Conservation (phyloP, 331 rosid genomes). For the Quercus phellos region DNA sequence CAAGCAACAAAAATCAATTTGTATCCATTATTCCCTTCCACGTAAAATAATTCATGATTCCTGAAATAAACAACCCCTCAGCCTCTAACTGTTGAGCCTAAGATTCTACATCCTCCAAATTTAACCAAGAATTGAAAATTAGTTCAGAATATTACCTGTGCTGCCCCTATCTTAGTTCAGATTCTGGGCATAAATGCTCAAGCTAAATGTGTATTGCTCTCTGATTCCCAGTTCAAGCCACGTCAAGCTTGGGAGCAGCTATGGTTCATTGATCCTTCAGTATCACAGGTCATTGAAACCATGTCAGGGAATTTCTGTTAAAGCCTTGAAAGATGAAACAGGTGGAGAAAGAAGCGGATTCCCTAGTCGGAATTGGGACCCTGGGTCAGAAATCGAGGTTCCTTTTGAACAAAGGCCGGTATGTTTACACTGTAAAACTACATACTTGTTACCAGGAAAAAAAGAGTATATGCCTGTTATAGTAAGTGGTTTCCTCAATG, state of each 20-base stretch:
- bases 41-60: slow-evolving; percentile 56
- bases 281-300: slow-evolving; percentile 30
- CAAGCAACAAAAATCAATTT: neutral
- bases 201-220: slow-evolving; percentile 60
- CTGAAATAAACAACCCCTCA: slow-evolving; percentile 16
- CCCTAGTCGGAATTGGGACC: slow-evolving; percentile 80
- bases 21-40: slow-evolving; percentile 42
- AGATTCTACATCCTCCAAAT: slow-evolving; percentile 3
- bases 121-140: slow-evolving; percentile 13
- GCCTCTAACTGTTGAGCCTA: slow-evolving; percentile 17
- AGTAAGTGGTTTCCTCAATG: slow-evolving; percentile 2
- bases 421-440: slow-evolving; percentile 21
- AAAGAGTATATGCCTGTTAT: neutral
- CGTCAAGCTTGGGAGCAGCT: slow-evolving; percentile 31
- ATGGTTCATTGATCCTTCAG: slow-evolving; percentile 49
- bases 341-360: slow-evolving; percentile 67
- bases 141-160: neutral
- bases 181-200: slow-evolving; percentile 53
- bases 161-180: slow-evolving; percentile 14
- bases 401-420: slow-evolving; percentile 96
- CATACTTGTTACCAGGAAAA: neutral
- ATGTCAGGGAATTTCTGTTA: slow-evolving; percentile 32
- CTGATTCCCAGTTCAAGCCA: slow-evolving; percentile 39
- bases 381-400: slow-evolving; percentile 82
- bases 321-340: slow-evolving; percentile 66